These are phyloP conservation scores for Hortiboletus flavorubellus DNA, from an alignment of 768 basidiomycete species.

Conservation along the genomic window DNA sequence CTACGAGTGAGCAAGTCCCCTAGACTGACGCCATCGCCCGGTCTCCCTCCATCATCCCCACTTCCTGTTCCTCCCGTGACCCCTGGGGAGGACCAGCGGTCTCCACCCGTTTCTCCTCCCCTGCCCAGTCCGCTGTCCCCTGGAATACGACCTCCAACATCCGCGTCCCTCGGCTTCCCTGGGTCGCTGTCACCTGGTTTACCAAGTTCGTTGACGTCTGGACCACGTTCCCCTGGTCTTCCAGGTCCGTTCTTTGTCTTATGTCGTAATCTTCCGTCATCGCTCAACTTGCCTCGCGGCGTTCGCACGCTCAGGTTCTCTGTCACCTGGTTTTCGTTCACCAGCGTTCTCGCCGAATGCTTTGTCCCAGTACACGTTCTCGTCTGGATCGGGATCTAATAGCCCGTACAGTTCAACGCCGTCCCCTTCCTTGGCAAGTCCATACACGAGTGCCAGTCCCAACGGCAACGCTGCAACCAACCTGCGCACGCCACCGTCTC, in stretches of 20 bases:
- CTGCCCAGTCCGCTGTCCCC: constrained; percentile 11
- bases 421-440: not conserved
- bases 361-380: constrained; percentile 20
- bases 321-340: constrained; percentile 23
- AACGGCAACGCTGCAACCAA: not conserved
- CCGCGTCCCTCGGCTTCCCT: constrained; percentile 11
- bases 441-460: not conserved
- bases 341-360: constrained; percentile 9
- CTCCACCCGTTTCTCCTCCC: constrained; percentile 11
- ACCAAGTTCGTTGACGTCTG: constrained; percentile 18
- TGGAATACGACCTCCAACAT: constrained; percentile 1
- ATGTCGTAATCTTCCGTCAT: constrained; percentile 7
- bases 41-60: constrained; percentile 16
- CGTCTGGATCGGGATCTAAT: constrained; percentile 9
- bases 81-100: constrained; percentile 3
- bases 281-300: not conserved
- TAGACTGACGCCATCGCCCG: constrained; percentile 15
- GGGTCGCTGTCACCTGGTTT: constrained; percentile 18
- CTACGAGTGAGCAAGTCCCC: constrained; percentile 28
- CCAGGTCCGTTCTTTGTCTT: constrained; percentile 20
- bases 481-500: constrained; percentile 9
- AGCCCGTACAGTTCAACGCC: constrained; percentile 4
- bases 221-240: constrained; percentile 21
- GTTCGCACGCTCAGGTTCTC: constrained; percentile 12
- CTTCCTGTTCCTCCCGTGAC: constrained; percentile 4